phyloP scores from a whole-genome alignment of 2,329 filamentous ascomycete genomes.

The Myriosclerotinia scirpicola region DNA sequence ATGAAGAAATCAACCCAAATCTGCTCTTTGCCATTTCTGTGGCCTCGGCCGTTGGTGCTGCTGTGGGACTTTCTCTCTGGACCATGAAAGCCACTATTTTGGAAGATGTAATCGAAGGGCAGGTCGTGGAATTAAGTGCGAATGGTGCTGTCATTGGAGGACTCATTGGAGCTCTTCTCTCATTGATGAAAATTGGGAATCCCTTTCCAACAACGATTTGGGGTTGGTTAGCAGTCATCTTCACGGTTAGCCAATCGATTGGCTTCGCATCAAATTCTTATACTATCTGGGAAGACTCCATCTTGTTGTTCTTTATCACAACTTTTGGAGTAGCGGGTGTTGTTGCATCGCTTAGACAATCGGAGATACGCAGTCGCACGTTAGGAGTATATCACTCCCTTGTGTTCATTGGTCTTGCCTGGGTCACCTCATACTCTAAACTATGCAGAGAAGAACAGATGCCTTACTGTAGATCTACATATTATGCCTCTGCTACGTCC shows the following conservation, averaged over 20 bases:
- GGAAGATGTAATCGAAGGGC: conserved; percentile 23
- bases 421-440: conserved; percentile 81
- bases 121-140: conserved; percentile 32
- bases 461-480: conserved; percentile 93
- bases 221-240: conserved; percentile 81
- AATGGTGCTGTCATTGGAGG: conserved; percentile 34
- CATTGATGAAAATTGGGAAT: conserved; percentile 44
- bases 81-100: conserved; percentile 23
- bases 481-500: conserved; percentile 87
- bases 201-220: conserved; percentile 74
- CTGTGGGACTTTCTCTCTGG: conserved; percentile 31
- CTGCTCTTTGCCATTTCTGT: conserved; percentile 33
- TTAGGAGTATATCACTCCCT: conserved; percentile 83
- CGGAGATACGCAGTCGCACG: conserved; percentile 64
- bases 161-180: conserved; percentile 45
- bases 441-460: conserved; percentile 98
- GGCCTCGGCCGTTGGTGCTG: conserved; percentile 34
- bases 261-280: conserved; percentile 98
- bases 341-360: conserved; percentile 72
- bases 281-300: conserved; percentile 98
- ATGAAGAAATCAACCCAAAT: conserved; percentile 34
- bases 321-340: conserved; percentile 81
- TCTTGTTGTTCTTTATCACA: conserved; percentile 84
- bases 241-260: conserved; percentile 82
- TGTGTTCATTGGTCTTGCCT: conserved; percentile 75